phyloP scores from a whole-genome alignment of 805 yeast species.

The Saturnispora galanensis region DNA sequence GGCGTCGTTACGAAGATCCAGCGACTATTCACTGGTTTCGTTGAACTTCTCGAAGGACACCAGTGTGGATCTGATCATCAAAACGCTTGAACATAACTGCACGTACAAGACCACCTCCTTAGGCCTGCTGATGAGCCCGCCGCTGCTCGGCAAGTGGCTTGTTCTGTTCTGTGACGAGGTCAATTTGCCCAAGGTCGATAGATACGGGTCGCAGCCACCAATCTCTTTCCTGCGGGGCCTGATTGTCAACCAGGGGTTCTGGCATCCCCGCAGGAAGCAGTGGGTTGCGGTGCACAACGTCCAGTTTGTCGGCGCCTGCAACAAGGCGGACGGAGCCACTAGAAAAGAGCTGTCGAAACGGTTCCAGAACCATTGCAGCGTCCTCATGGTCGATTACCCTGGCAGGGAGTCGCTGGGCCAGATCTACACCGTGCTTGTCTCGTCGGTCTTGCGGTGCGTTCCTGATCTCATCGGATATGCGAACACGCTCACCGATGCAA shows the following conservation, averaged over 20 bases:
- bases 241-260: constrained; percentile 66
- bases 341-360: constrained; percentile 48
- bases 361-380: constrained; percentile 55
- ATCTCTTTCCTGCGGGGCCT: constrained; percentile 67
- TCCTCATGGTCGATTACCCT: constrained; percentile 76
- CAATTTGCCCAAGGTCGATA: constrained; percentile 66
- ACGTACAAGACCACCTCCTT: constrained; percentile 40
- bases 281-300: constrained; percentile 62
- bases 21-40: constrained; percentile 50
- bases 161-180: constrained; percentile 89
- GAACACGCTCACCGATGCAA: constrained; percentile 45
- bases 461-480: constrained; percentile 53
- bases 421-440: constrained; percentile 53
- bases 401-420: constrained; percentile 47
- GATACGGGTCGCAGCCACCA: constrained; percentile 63
- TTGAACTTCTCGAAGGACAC: constrained; percentile 82
- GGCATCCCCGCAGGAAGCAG: constrained; percentile 46
- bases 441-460: constrained; percentile 46
- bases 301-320: constrained; percentile 92
- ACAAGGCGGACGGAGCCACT: constrained; percentile 78
- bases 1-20: constrained; percentile 50
- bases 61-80: constrained; percentile 47
- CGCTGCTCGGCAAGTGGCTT: constrained; percentile 52
- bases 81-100: constrained; percentile 66
- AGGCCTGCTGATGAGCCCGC: constrained; percentile 52